A percentile compares a stretch with the other conserved stretches of the same genome.
These are phyloP conservation scores for Hanseniaspora jakobsenii DNA, from an alignment of 805 yeast species.

Conservation along the genomic window DNA sequence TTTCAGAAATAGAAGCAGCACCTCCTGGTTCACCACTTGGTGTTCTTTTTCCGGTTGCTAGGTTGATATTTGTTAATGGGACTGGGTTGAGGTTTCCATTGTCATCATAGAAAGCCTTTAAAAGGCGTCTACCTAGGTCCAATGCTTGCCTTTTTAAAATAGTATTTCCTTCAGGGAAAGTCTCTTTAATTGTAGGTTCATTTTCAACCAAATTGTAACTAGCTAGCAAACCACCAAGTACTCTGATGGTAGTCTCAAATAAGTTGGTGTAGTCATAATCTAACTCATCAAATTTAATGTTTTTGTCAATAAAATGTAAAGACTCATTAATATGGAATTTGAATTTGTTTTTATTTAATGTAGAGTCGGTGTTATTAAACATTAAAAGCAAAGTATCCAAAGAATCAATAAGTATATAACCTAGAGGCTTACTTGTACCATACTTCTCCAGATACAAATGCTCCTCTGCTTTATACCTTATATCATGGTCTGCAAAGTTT, in stretches of 20 bases:
- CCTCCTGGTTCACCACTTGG: slow-evolving; percentile 47
- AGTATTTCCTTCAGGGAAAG: slow-evolving; percentile 28
- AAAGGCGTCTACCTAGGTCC: slow-evolving; percentile 60
- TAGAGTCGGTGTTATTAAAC: slow-evolving; percentile 35
- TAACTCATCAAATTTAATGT: slow-evolving; percentile 51
- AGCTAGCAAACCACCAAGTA: slow-evolving; percentile 85
- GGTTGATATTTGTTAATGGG: slow-evolving; percentile 70
- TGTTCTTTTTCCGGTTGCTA: slow-evolving; percentile 49
- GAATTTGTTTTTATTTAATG: slow-evolving; percentile 21
- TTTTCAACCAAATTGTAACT: slow-evolving; percentile 54
- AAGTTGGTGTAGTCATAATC: slow-evolving; percentile 60
- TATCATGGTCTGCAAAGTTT: slow-evolving; percentile 1
- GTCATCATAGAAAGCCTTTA: slow-evolving; percentile 34
- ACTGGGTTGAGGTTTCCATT: slow-evolving; percentile 23
- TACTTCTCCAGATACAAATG: slow-evolving; percentile 54
- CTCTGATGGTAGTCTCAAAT: slow-evolving; percentile 88
- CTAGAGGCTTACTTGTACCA: slow-evolving; percentile 46
- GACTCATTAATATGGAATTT: slow-evolving; percentile 52
- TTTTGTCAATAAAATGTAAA: slow-evolving; percentile 60
- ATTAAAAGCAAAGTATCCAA: slow-evolving; percentile 71
- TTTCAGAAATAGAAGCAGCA: slow-evolving; percentile 83
- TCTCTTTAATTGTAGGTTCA: slow-evolving; percentile 28
- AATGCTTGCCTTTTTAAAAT: slow-evolving; percentile 65
- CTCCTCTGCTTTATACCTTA: neutral
- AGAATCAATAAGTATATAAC: slow-evolving; percentile 87